Base-by-base conservation (phyloP, 129 eudicot genomes). In the Logfia minima region DNA sequence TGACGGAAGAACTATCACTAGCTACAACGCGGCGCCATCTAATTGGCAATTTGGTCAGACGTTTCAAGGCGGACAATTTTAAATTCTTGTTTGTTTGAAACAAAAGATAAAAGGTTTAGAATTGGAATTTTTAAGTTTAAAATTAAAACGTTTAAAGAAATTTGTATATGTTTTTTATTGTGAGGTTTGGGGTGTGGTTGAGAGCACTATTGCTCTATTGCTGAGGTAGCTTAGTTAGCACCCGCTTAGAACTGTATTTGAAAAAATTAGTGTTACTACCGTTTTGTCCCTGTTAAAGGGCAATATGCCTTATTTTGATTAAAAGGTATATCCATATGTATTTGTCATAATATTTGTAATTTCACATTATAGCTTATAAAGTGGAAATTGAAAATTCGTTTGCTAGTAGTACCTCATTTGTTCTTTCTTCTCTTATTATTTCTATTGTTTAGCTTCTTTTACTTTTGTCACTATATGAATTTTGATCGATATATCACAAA, bases 1-100 rank as follows among this genome's bases (percentile, higher is more conserved):
- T 23, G 97, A 91, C 10, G 97, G 97, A 63, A 77, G 85, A 74
- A 91, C 90, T 29, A 6, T 85, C 35, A 85, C 90, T 17, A 87
- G 87, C 89, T 59, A 81, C 86, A 83, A 87, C 69, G 96, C 59
- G 16, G 97, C 92, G 0, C 91, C 97, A 2, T 61, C 84, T 34
- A 71, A 70, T 16, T 91, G 97, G 97, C 96, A 89, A 43, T 91
- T 91, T 34, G 96, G 97, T 19, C 92, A 89, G 76, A 92, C 96
- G 5, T 92, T 79, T 18, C 86, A 82, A 78, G 97, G 97, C 21
- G 81, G 80, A 5, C 97, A 91, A 70, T 91, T 86, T 72, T 91
- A 82, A 24, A 83, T 18, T 29, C 3, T 23, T 35, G 56, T 6
- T 63, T 6, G 21, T 4, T 13, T 56, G 11, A 3, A 73, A 71